Conservation (phyloP, 2,329 filamentous ascomycete genomes). For the Colletotrichum tropicale region DNA sequence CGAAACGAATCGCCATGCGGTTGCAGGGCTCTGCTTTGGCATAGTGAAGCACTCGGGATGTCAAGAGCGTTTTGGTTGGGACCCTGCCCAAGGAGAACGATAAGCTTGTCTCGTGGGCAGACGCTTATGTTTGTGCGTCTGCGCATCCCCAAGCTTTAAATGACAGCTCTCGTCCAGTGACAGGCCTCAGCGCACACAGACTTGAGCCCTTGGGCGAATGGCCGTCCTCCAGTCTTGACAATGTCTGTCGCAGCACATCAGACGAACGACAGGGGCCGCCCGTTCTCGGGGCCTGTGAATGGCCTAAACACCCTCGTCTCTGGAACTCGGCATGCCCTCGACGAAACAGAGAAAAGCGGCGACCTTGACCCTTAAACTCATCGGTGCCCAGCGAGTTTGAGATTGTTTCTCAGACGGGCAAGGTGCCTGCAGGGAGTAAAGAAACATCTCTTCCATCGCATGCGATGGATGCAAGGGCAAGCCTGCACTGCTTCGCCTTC, state of each 20-base stretch:
- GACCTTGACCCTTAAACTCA: background rate
- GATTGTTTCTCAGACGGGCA: slow-evolving; percentile 13
- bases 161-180: slow-evolving; percentile 15
- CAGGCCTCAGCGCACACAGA: slow-evolving; percentile 4
- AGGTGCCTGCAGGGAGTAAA: slow-evolving; percentile 13
- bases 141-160: slow-evolving; percentile 3
- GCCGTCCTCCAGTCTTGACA: slow-evolving; percentile 5
- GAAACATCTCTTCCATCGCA: slow-evolving; percentile 16
- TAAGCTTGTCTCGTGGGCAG: slow-evolving; percentile 12
- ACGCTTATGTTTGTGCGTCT: slow-evolving; percentile 4
- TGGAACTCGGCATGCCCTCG: slow-evolving; percentile 9
- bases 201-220: background rate
- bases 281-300: slow-evolving; percentile 16
- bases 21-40: slow-evolving; percentile 10
- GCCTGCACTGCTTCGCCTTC: background rate
- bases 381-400: background rate
- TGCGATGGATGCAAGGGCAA: slow-evolving; percentile 15
- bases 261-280: slow-evolving; percentile 17
- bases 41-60: slow-evolving; percentile 17
- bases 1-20: slow-evolving; percentile 7
- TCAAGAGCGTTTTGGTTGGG: slow-evolving; percentile 19
- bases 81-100: background rate
- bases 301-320: slow-evolving; percentile 16
- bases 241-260: slow-evolving; percentile 21
- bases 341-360: slow-evolving; percentile 14